Percentiles rank a stretch among this genome's conserved stretches.
These are phyloP conservation scores for Penicillium aurantiogriseum DNA, from an alignment of 2,329 filamentous ascomycete genomes.

Conservation along the genomic window DNA sequence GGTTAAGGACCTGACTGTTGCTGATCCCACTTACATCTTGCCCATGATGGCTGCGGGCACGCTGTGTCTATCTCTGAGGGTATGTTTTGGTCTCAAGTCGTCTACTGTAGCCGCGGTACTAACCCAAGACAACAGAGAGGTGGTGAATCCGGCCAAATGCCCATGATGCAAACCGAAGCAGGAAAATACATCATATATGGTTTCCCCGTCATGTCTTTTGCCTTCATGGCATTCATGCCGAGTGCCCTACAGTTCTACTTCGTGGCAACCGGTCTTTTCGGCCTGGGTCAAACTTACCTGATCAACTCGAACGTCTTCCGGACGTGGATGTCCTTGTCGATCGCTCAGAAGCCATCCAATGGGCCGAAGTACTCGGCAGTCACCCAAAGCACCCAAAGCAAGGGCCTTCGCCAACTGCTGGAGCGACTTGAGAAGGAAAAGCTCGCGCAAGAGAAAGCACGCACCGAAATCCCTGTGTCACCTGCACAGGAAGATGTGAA, in stretches of 20 bases:
- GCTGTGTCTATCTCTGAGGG: conserved; percentile 60
- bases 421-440: conserved; percentile 17
- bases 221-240: conserved; percentile 56
- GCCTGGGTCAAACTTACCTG: conserved; percentile 46
- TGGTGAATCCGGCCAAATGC: conserved; percentile 36
- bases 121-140: conserved; percentile 32
- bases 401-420: conserved; percentile 19
- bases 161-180: conserved; percentile 29
- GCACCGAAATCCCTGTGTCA: neutral
- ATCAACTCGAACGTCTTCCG: conserved; percentile 42
- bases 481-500: neutral
- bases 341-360: conserved; percentile 10
- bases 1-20: conserved; percentile 72
- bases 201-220: conserved; percentile 54
- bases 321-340: conserved; percentile 26
- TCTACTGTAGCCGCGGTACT: neutral
- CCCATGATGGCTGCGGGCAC: conserved; percentile 61
- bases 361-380: neutral
- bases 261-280: conserved; percentile 42
- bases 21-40: conserved; percentile 76
- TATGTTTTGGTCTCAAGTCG: conserved; percentile 38
- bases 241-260: conserved; percentile 65
- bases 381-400: conserved; percentile 8
- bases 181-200: conserved; percentile 40
- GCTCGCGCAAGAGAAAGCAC: conserved; percentile 6